These are phyloP conservation scores for Phytophthora pistaciae DNA, from an alignment of 352 stramenopile species.

Conservation along the genomic window DNA sequence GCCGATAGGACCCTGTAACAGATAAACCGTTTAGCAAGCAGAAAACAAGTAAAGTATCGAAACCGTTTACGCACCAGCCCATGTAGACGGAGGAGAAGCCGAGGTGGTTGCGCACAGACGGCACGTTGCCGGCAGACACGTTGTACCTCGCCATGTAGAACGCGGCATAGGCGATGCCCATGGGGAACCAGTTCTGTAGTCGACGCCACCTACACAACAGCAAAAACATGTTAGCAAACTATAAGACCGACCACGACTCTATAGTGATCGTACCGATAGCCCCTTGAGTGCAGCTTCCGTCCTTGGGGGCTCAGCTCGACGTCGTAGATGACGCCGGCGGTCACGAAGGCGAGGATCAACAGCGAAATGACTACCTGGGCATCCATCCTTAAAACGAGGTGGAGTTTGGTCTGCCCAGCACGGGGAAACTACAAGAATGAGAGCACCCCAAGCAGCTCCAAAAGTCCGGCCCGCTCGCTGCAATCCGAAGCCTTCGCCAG, in stretches of 20 bases:
- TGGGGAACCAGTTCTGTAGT: slow-evolving; percentile 80
- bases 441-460: slow-evolving; percentile 6
- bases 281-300: slow-evolving; percentile 59
- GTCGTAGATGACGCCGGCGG: slow-evolving; percentile 65
- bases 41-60: background rate
- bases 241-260: background rate
- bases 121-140: slow-evolving; percentile 77
- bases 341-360: slow-evolving; percentile 66
- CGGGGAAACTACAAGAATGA: slow-evolving; percentile 34
- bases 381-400: slow-evolving; percentile 37
- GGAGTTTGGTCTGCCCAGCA: slow-evolving; percentile 4
- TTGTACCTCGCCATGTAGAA: slow-evolving; percentile 88
- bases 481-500: background rate
- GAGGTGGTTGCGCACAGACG: slow-evolving; percentile 55
- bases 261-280: slow-evolving; percentile 47
- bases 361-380: slow-evolving; percentile 60
- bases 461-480: background rate
- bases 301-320: slow-evolving; percentile 67
- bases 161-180: slow-evolving; percentile 75
- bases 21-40: slow-evolving; percentile 4
- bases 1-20: slow-evolving; percentile 65
- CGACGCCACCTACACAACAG: slow-evolving; percentile 54
- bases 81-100: slow-evolving; percentile 77
- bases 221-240: background rate
- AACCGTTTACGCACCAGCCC: slow-evolving; percentile 57